Conservation (phyloP, 805 yeast genomes). For the Monosporozyma siamensis region DNA sequence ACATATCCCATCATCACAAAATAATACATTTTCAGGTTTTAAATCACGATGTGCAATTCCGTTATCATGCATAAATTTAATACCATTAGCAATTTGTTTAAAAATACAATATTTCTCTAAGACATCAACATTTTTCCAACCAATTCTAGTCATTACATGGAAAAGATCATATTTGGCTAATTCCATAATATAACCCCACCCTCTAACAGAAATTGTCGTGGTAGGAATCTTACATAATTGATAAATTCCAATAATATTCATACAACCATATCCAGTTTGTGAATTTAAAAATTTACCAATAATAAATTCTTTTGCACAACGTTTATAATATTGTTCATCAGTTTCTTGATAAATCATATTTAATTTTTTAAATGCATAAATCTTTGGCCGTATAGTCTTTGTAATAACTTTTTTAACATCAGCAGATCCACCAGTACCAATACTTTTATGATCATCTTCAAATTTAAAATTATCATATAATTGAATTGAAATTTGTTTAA, state of each 20-base stretch:
- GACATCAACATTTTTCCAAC: conserved; percentile 47
- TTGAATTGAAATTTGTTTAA: conserved; percentile 39
- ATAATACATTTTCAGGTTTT: conserved; percentile 62
- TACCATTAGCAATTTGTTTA: conserved; percentile 56
- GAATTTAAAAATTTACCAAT: conserved; percentile 43
- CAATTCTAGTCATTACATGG: conserved; percentile 42
- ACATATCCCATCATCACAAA: conserved; percentile 51
- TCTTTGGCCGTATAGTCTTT: conserved; percentile 7
- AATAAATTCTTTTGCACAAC: conserved; percentile 56
- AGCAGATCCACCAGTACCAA: conserved; percentile 70
- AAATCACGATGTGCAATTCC: conserved; percentile 68
- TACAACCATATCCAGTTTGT: background rate
- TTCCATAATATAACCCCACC: conserved; percentile 73
- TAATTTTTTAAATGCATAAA: conserved; percentile 60
- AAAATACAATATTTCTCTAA: conserved; percentile 55
- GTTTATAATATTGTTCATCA: conserved; percentile 51
- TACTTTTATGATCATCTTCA: conserved; percentile 36
- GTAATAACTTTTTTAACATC: conserved; percentile 44
- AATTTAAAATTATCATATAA: conserved; percentile 48
- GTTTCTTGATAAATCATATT: conserved; percentile 51
- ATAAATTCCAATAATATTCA: conserved; percentile 10
- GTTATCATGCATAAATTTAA: conserved; percentile 50
- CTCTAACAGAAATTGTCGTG: conserved; percentile 43
- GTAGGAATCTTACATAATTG: conserved; percentile 40
- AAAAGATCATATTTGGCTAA: conserved; percentile 59